These are phyloP conservation scores for Lipomyces oligophaga DNA, from an alignment of 805 yeast genomes.

Conservation along the genomic window DNA sequence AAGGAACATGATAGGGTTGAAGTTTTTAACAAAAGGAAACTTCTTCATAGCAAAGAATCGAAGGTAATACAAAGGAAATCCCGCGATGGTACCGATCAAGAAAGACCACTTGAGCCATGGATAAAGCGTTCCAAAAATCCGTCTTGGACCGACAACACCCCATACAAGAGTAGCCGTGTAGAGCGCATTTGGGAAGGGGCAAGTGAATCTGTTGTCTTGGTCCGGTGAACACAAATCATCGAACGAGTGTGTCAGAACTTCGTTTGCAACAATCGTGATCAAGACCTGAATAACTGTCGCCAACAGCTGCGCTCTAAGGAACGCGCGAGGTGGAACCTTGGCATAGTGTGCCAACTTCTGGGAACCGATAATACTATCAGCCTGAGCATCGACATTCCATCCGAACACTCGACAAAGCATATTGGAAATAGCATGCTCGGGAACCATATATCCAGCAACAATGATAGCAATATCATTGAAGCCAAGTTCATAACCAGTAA, in stretches of 20 bases:
- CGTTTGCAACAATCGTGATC: conserved; percentile 45
- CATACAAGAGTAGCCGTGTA: conserved; percentile 51
- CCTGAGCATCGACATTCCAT: conserved; percentile 48
- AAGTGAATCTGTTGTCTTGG: conserved; percentile 44
- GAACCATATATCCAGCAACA: conserved; percentile 48
- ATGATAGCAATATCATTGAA: conserved; percentile 43
- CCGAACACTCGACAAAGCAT: conserved; percentile 53
- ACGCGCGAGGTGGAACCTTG: conserved; percentile 49
- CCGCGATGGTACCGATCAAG: conserved; percentile 24
- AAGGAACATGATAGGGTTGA: conserved; percentile 58
- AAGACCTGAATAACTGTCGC: conserved; percentile 55
- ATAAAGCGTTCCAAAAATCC: conserved; percentile 32
- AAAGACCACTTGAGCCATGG: conserved; percentile 26
- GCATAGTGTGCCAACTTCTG: conserved; percentile 53
- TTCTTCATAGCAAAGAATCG: conserved; percentile 6
- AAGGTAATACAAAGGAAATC: conserved; percentile 11
- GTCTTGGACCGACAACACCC: conserved; percentile 62
- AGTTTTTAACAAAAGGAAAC: conserved; percentile 10
- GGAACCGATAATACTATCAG: conserved; percentile 38
- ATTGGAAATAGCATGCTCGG: conserved; percentile 49
- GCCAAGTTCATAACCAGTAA: conserved; percentile 52
- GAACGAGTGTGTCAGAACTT: conserved; percentile 41
- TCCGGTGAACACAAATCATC: conserved; percentile 44
- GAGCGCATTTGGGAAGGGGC: conserved; percentile 43
- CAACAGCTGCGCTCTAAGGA: conserved; percentile 50